Base-by-base conservation (phyloP, 75 land plant genomes). In the Gnetum montanum region DNA sequence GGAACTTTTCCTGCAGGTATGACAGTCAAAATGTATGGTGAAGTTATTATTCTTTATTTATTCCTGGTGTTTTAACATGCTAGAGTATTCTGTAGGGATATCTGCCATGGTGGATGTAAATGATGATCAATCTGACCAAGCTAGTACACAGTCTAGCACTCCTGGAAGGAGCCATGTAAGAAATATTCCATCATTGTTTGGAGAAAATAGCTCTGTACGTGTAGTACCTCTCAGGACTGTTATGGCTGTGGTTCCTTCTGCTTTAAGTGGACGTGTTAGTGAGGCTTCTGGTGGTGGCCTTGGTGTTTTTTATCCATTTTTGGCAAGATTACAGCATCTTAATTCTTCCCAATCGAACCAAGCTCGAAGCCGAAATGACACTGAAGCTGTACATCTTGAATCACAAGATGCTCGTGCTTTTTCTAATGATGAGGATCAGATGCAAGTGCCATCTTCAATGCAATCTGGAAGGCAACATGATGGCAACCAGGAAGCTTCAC, bases 141-240 rank as follows among this genome's bases (percentile, higher is more conserved):
- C n/a, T n/a, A n/a, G n/a, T n/a, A n/a, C n/a, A n/a, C n/a, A n/a
- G n/a, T n/a, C n/a, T n/a, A n/a, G n/a, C n/a, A n/a, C n/a, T n/a
- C n/a, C n/a, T n/a, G n/a, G n/a, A n/a, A n/a, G n/a, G n/a, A n/a
- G n/a, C n/a, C n/a, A n/a, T n/a, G n/a, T n/a, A n/a, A n/a, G 64
- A 24, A 47, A 58, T 2, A 49, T 33, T 34, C 7, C 79, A 29
- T 58, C 73, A 33, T 3, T 43, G 18, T 40, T 44, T 49, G 63
- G 71, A 27, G 83, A 80, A 31, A 43, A 75, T 51, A 71, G 77
- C 46, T 73, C 60, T 36, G 72, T 78, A 24, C 66, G 88, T n/a
- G 72, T 79, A 8, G 64, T 86, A 5, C 96, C 96, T 22, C 48
- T 82, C 29, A 73, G 83, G 43, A 63, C 83, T 29, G 69, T 79